These are phyloP conservation scores for Saitozyma podzolica DNA, from an alignment of 768 basidiomycete genomes.

Conservation along the genomic window DNA sequence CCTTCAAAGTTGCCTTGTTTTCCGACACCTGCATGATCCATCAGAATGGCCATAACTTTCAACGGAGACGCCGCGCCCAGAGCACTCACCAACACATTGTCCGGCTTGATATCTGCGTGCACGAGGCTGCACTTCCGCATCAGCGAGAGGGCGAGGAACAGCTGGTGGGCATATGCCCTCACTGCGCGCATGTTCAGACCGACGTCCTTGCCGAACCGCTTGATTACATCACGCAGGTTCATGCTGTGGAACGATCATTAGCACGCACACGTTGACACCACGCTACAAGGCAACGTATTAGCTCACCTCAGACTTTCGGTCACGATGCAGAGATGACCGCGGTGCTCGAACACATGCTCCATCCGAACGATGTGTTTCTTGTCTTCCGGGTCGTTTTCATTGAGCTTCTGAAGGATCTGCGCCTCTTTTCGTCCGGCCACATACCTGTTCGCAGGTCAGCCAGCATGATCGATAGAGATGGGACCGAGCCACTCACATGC, in stretches of 20 bases:
- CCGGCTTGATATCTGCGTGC: constrained; percentile 98
- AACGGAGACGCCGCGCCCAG: not conserved
- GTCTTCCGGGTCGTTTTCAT: constrained; percentile 88
- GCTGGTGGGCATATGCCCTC: constrained; percentile 96
- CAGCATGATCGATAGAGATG: not conserved
- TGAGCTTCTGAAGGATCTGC: constrained; percentile 81
- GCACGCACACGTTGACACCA: constrained; percentile 4
- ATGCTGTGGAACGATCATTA: constrained; percentile 60
- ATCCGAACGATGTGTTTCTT: constrained; percentile 95
- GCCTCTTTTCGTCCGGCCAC: constrained; percentile 91
- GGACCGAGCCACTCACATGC: constrained; percentile 73
- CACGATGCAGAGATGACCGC: constrained; percentile 92
- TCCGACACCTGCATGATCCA: constrained; percentile 73
- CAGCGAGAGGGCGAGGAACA: constrained; percentile 82
- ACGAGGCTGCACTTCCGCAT: constrained; percentile 88
- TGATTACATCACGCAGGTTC: constrained; percentile 97
- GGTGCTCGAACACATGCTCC: constrained; percentile 92
- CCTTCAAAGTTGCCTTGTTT: constrained; percentile 84
- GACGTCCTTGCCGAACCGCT: constrained; percentile 96
- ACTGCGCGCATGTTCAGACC: constrained; percentile 94
- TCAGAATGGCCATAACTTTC: not conserved
- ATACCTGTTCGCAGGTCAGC: constrained; percentile 64
- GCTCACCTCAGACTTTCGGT: constrained; percentile 87
- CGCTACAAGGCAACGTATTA: too few relatives aligned
- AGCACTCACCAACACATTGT: constrained; percentile 82